phyloP scores from a whole-genome alignment of 371 early-diverging fungal species.

The Mucor racemosus region DNA sequence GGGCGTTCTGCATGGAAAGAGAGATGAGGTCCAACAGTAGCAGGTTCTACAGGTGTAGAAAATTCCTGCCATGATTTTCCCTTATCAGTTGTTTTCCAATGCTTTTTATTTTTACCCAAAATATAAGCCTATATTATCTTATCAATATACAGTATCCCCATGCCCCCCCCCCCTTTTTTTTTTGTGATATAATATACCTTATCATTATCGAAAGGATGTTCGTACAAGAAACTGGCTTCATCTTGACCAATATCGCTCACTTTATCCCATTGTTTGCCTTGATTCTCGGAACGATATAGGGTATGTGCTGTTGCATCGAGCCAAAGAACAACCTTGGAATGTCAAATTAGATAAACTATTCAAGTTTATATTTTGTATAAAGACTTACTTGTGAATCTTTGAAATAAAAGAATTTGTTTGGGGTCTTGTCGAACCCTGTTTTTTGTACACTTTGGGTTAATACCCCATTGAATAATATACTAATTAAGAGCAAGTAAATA shows the following conservation, averaged over 20 bases:
- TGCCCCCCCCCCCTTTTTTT: neutral
- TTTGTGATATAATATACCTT: slow-evolving; percentile 39
- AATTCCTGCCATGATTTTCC: slow-evolving; percentile 72
- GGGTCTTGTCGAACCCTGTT: slow-evolving; percentile 54
- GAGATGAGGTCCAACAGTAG: slow-evolving; percentile 44
- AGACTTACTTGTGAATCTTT: slow-evolving; percentile 66
- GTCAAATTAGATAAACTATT: neutral
- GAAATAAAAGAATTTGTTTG: slow-evolving; percentile 68
- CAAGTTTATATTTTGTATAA: no score
- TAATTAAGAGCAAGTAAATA: slow-evolving; percentile 11
- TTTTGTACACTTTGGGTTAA: slow-evolving; percentile 32
- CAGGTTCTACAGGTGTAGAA: slow-evolving; percentile 53
- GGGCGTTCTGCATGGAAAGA: slow-evolving; percentile 71
- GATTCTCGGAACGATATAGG: slow-evolving; percentile 68
- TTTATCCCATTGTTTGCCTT: slow-evolving; percentile 68
- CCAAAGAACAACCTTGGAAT: slow-evolving; percentile 59
- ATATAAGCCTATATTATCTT: slow-evolving; percentile 62
- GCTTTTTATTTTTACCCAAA: slow-evolving; percentile 57
- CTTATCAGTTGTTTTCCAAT: slow-evolving; percentile 70
- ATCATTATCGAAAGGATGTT: slow-evolving; percentile 64
- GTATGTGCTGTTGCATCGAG: slow-evolving; percentile 55
- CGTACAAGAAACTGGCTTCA: slow-evolving; percentile 46
- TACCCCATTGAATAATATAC: slow-evolving; percentile 6
- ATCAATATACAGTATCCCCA: neutral
- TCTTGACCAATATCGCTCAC: slow-evolving; percentile 47